Evolutionary conservation across 768 basidiomycete species (phyloP), one percentile per base, ranked within the genome.

Genomic region (Suillus cothurnatus): DNA sequence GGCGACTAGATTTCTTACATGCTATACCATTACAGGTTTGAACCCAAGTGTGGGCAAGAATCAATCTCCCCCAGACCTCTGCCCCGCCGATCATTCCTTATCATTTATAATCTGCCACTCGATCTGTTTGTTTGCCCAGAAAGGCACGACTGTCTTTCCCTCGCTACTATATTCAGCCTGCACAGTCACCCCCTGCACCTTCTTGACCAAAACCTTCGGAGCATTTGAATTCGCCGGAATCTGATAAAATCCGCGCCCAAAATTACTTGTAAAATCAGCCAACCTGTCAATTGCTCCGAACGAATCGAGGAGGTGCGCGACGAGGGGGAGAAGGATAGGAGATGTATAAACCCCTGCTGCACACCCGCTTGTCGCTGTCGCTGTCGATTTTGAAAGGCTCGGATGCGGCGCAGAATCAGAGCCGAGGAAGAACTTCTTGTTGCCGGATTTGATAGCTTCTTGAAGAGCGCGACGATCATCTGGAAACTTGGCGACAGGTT

Each of bases 311-410:
- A 97, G 80, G 68, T 96, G 89, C 0, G 97, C 95, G 1, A 93
- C 88, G 17, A 99, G 84, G 2, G 97, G 95, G 19, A 99, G 84
- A 23, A 99, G 83, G 69, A 97, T 90, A 6, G 95, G 92, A 5
- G 93, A 94, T 1, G 97, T 99, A 77, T 99, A 99, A 61, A 99
- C 88, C 1, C 97, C 97, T 12, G 97, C 97, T 1, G 97, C 96
- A 77, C 97, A 99, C 21, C 88, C 81, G 38, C 87, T 83, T 23
- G 78, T 78, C 8, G 92, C 90, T 6, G 88, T 85, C 66, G 92
- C 86, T 21, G 85, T 88, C 5, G 91, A 85, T 77, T 95, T 91
- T 61, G 83, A 80, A 34, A 81, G 74, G 36, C 84, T 83, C 6
- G 92, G 89, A 77, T 99, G 97, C 47, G 97, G 97, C 1, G 97